Conservation (phyloP, 495 filamentous ascomycete genomes). For the Neurospora intermedia region DNA sequence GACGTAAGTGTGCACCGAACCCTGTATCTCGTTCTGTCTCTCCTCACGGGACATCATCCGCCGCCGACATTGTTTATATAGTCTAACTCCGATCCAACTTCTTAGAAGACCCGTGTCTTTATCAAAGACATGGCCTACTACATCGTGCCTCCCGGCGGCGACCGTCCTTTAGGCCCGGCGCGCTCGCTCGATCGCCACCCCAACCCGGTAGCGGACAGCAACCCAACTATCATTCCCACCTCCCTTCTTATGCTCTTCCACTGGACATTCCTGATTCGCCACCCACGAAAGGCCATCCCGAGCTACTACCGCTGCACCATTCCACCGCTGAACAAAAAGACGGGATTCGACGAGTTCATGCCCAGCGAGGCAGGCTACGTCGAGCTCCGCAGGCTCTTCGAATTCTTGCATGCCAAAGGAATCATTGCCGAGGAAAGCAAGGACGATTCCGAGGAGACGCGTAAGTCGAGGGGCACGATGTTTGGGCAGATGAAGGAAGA, state of each 20-base stretch:
- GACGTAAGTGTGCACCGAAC: constrained; percentile 28
- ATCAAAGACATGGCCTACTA: constrained; percentile 98
- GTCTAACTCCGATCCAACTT: background rate
- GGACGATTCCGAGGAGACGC: background rate
- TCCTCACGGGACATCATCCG: background rate
- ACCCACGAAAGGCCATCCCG: constrained; percentile 77
- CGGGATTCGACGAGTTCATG: constrained; percentile 78
- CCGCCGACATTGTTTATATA: background rate
- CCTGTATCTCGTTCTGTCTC: background rate
- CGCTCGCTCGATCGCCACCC: background rate
- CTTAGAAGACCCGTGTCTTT: constrained; percentile 73
- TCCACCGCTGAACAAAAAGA: constrained; percentile 67
- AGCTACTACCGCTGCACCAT: constrained; percentile 94
- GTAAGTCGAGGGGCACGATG: background rate
- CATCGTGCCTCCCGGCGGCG: constrained; percentile 60
- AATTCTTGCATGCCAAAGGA: constrained; percentile 55
- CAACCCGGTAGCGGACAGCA: constrained; percentile 53
- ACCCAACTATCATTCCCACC: constrained; percentile 75
- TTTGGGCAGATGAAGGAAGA: too few relatives aligned
- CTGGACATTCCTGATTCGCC: constrained; percentile 95
- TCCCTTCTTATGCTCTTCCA: constrained; percentile 64
- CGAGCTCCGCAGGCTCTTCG: constrained; percentile 75
- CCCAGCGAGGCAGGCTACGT: constrained; percentile 81
- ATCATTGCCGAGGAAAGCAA: constrained; percentile 42
- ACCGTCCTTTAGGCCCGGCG: constrained; percentile 16